These are phyloP conservation scores for Penicillium bovifimosum DNA, from an alignment of 495 filamentous ascomycete genomes.

Conservation along the genomic window DNA sequence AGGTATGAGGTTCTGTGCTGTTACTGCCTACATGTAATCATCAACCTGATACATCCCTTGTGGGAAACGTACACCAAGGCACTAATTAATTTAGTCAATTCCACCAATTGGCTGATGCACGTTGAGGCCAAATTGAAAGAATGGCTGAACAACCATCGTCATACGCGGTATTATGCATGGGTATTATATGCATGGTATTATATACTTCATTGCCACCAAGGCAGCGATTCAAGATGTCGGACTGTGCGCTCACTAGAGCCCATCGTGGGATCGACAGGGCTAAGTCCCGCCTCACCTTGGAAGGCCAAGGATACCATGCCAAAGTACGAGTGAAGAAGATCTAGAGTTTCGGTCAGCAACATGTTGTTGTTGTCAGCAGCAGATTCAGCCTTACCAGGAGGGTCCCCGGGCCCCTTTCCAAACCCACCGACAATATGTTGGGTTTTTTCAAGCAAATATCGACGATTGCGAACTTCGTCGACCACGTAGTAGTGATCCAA, in stretches of 20 bases:
- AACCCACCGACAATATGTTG: conserved; percentile 91
- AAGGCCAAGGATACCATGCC: conserved; percentile 73
- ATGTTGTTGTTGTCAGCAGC: not conserved
- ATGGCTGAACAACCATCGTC: conserved; percentile 5
- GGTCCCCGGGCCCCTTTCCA: conserved; percentile 71
- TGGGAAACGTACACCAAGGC: not conserved
- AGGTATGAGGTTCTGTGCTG: not conserved
- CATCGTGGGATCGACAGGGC: conserved; percentile 59
- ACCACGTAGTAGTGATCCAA: conserved; percentile 59
- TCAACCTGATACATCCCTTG: not conserved
- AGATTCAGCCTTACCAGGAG: conserved; percentile 50
- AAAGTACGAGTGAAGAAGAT: conserved; percentile 86
- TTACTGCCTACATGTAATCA: not conserved
- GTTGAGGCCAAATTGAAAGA: not conserved
- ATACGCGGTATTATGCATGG: not conserved
- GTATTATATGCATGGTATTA: not conserved
- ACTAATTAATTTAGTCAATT: not conserved
- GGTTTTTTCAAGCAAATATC: conserved; percentile 81
- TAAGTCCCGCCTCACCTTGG: conserved; percentile 57
- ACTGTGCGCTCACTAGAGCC: conserved; percentile 53
- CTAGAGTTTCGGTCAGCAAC: conserved; percentile 31
- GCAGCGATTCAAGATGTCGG: conserved; percentile 38
- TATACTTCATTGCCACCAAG: conserved; percentile 32
- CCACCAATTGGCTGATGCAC: conserved; percentile 2
- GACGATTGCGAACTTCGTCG: conserved; percentile 53